phyloP scores from a whole-genome alignment of 495 filamentous ascomycete species.

The Chaetomidium leptoderma region DNA sequence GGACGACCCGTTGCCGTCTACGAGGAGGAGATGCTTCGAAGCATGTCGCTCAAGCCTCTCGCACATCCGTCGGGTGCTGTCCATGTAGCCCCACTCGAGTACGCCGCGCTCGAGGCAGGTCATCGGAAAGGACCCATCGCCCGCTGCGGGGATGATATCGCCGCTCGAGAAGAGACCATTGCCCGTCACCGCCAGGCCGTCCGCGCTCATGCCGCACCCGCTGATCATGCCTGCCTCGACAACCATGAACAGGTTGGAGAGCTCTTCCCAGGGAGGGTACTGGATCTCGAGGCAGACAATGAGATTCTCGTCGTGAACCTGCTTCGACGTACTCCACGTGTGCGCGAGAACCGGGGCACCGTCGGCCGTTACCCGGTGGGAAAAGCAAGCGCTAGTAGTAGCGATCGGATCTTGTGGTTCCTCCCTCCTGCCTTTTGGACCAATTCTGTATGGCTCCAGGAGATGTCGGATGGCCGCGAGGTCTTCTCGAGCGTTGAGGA shows the following conservation, averaged over 20 bases:
- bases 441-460: not conserved
- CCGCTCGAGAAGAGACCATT: conserved; percentile 23
- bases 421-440: not conserved
- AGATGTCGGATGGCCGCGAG: not conserved
- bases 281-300: conserved; percentile 31
- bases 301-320: conserved; percentile 13
- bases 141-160: not conserved
- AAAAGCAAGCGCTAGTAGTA: conserved; percentile 13
- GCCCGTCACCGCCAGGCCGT: conserved; percentile 22
- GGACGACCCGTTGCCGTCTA: not conserved
- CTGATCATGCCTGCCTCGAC: conserved; percentile 31
- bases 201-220: conserved; percentile 29
- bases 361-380: not conserved
- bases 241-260: conserved; percentile 27
- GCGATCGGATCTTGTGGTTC: not conserved
- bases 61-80: no score
- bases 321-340: conserved; percentile 8
- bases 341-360: not conserved
- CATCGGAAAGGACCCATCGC: not conserved
- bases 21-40: conserved; percentile 1
- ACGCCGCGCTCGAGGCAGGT: not conserved
- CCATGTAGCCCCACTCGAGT: not conserved
- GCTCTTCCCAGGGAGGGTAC: conserved; percentile 16
- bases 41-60: not conserved
- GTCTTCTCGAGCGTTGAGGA: conserved; percentile 7